Conservation (phyloP, 345 rosid genomes). For the Syzygium aqueum region DNA sequence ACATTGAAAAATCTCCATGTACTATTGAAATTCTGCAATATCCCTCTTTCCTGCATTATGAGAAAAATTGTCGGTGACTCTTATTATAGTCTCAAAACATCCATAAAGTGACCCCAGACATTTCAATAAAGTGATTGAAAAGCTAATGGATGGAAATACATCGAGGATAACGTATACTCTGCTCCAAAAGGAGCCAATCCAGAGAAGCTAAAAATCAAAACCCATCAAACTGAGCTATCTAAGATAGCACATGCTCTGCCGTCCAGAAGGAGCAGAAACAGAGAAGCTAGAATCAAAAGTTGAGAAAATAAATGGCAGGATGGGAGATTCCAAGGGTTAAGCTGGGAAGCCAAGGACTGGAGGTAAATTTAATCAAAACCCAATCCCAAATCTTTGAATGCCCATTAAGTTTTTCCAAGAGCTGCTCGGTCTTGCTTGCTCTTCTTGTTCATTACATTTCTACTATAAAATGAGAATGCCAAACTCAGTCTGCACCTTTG, state of each 20-base stretch:
- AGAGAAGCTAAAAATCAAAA: background rate
- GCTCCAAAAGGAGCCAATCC: background rate
- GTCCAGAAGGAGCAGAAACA: background rate
- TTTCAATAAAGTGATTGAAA: background rate
- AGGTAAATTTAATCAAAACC: background rate
- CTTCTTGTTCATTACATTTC: background rate
- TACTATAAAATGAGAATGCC: background rate
- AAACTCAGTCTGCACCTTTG: background rate
- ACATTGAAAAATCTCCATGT: background rate
- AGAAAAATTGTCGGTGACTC: background rate
- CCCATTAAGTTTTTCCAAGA: background rate
- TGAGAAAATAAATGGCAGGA: background rate
- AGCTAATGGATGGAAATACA: background rate
- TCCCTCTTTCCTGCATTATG: background rate
- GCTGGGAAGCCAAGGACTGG: constrained; percentile 7
- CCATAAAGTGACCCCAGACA: background rate
- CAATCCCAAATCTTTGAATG: background rate
- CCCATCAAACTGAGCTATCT: background rate
- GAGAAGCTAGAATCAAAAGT: background rate
- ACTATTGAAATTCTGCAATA: background rate
- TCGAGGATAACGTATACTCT: background rate
- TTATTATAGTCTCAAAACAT: background rate
- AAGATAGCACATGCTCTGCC: background rate
- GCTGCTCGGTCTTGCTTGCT: background rate
- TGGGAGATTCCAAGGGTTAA: constrained; percentile 8